Evolutionary conservation across 1,284 basidiomycete species (phyloP).

Genomic region (Trichosporon sp.): DNA sequence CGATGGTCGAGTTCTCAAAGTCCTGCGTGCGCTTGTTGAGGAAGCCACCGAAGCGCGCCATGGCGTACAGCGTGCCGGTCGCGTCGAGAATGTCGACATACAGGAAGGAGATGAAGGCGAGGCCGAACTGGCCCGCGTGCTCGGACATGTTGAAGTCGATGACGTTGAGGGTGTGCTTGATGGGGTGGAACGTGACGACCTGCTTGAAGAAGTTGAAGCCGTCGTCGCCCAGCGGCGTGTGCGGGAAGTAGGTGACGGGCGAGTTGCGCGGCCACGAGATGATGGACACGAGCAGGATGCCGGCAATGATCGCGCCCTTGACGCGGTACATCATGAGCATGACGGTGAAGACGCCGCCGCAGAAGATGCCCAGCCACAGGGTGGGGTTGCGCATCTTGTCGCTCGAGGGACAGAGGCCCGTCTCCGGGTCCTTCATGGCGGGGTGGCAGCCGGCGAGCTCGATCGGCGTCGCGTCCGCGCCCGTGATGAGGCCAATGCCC

Average conservation of each 20-base stretch:
- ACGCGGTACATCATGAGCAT: conserved; percentile 82
- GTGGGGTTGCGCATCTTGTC: conserved; percentile 55
- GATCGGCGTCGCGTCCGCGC: conserved; percentile 70
- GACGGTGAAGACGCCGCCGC: conserved; percentile 79
- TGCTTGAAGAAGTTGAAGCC: conserved; percentile 85
- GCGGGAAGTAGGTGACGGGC: conserved; percentile 78
- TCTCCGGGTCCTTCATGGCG: conserved; percentile 38
- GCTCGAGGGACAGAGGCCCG: conserved; percentile 66
- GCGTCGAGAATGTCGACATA: conserved; percentile 74
- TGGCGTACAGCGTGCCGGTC: conserved; percentile 80
- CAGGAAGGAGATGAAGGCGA: conserved; percentile 63
- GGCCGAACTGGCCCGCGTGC: conserved; percentile 29
- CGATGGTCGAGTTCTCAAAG: conserved; percentile 82
- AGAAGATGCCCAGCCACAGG: conserved; percentile 80
- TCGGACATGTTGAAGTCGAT: conserved; percentile 29
- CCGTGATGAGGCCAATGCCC: conserved; percentile 77
- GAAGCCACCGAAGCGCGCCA: conserved; percentile 89
- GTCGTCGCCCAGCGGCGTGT: conserved; percentile 68
- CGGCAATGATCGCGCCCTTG: conserved; percentile 61
- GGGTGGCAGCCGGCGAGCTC: conserved; percentile 76
- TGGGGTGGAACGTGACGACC: conserved; percentile 61
- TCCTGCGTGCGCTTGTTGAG: conserved; percentile 81
- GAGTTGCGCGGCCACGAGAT: conserved; percentile 85
- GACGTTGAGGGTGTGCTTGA: conserved; percentile 30
- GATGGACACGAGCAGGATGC: conserved; percentile 79